Percentiles rank a stretch among this genome's conserved stretches.
Evolutionary conservation across 805 yeast species (phyloP).

Genomic region (Kockiozyma suomiensis): DNA sequence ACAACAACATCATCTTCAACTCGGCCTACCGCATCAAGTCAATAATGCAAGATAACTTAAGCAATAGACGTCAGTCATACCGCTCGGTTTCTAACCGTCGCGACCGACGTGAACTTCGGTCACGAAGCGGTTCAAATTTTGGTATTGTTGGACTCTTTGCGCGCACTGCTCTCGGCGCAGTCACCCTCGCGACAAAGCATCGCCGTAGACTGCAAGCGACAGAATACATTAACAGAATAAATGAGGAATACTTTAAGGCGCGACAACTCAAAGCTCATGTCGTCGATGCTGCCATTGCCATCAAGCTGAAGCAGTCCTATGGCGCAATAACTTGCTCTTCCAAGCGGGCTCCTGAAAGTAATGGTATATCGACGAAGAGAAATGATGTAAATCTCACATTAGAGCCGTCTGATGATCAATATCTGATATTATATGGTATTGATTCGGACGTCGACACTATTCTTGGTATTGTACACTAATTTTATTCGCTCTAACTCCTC

Average conservation of each 20-base stretch:
- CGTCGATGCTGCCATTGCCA: background rate
- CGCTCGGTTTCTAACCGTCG: background rate
- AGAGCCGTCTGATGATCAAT: background rate
- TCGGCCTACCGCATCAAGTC: conserved; percentile 4
- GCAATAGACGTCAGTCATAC: background rate
- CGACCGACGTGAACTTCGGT: background rate
- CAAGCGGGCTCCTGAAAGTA: background rate
- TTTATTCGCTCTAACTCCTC: too few relatives aligned
- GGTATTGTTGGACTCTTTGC: background rate
- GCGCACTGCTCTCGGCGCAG: background rate
- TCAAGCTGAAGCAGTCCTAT: background rate
- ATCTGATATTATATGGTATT: background rate
- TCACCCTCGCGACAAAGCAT: background rate
- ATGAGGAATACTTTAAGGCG: background rate
- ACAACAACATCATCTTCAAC: conserved; percentile 9
- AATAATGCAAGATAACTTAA: background rate
- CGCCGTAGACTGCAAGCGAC: background rate
- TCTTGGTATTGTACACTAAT: background rate
- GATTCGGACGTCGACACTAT: background rate
- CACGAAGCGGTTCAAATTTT: background rate
- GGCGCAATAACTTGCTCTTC: background rate
- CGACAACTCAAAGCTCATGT: background rate
- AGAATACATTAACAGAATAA: background rate
- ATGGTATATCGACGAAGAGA: background rate
- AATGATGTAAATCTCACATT: background rate